Percentiles rank a stretch among this genome's conserved stretches.
Conservation (phyloP, 2,329 filamentous ascomycete genomes). For the Lachnellula occidentalis region DNA sequence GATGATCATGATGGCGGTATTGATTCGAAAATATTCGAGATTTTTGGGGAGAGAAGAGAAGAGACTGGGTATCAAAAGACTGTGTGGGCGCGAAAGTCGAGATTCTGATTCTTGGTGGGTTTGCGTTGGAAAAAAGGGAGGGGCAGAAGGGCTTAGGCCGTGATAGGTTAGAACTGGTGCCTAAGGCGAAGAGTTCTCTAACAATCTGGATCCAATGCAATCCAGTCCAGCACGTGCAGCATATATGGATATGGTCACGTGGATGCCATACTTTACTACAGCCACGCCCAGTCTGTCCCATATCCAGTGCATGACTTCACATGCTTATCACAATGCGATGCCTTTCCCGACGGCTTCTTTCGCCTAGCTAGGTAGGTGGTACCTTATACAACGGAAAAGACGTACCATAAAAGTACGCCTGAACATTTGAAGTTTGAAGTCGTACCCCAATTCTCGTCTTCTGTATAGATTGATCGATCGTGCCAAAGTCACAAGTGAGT, state of each 20-base stretch:
- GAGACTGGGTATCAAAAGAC: slow-evolving; percentile 4
- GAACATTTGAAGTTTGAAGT: no score
- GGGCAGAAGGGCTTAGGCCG: slow-evolving; percentile 8
- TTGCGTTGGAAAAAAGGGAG: slow-evolving; percentile 21
- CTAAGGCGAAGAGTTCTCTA: neutral
- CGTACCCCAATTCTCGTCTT: no score
- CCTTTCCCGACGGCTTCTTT: no score
- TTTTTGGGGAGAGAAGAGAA: neutral
- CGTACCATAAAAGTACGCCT: no score
- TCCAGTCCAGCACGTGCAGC: neutral
- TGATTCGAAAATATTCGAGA: neutral
- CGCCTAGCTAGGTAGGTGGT: no score
- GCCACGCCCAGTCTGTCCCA: no score
- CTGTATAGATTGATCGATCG: neutral
- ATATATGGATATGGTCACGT: no score
- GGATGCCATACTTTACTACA: no score
- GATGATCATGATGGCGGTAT: slow-evolving; percentile 47
- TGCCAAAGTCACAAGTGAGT: neutral
- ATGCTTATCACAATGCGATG: no score
- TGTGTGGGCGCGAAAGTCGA: neutral
- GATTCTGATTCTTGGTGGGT: slow-evolving; percentile 9
- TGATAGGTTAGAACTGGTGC: slow-evolving; percentile 3
- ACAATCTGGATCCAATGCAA: neutral
- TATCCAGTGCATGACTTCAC: no score
- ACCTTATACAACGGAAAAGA: no score